phyloP scores from a whole-genome alignment of 768 basidiomycete species.

The Rossbeevera mucosa region DNA sequence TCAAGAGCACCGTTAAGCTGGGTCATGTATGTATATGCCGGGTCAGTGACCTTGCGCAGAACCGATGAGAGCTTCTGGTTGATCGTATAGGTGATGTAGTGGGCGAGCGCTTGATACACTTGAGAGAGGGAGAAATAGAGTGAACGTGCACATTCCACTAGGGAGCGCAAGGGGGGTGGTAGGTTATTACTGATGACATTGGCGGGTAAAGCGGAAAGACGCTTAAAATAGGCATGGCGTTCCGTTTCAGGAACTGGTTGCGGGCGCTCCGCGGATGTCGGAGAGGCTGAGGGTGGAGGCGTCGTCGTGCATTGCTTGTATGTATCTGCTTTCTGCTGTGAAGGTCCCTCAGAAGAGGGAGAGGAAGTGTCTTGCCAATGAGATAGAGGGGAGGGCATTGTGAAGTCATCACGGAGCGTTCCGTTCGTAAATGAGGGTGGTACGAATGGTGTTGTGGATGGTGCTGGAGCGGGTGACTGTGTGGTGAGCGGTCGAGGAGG shows the following conservation, averaged over 20 bases:
- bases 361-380: slow-evolving; percentile 45
- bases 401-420: slow-evolving; percentile 26
- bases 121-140: slow-evolving; percentile 91
- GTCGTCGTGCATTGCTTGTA: slow-evolving; percentile 28
- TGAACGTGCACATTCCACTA: slow-evolving; percentile 87
- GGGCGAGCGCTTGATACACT: slow-evolving; percentile 82
- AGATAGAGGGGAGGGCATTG: slow-evolving; percentile 38
- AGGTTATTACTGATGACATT: slow-evolving; percentile 60
- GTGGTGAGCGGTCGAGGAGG: slow-evolving; percentile 33
- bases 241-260: slow-evolving; percentile 61
- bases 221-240: slow-evolving; percentile 89
- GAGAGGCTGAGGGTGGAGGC: slow-evolving; percentile 35
- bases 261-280: slow-evolving; percentile 32
- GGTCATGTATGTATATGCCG: slow-evolving; percentile 75
- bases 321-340: slow-evolving; percentile 19
- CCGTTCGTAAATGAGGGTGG: slow-evolving; percentile 13
- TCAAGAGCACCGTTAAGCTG: slow-evolving; percentile 86
- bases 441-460: slow-evolving; percentile 6
- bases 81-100: slow-evolving; percentile 78
- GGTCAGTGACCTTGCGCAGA: slow-evolving; percentile 79
- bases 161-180: slow-evolving; percentile 59
- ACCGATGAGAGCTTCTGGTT: slow-evolving; percentile 80
- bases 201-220: slow-evolving; percentile 73
- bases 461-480: slow-evolving; percentile 25
- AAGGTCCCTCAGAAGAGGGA: slow-evolving; percentile 32